Evolutionary conservation across 225 moss, liverwort and hornwort species (phyloP).

Genomic region (Straminergon stramineum): DNA sequence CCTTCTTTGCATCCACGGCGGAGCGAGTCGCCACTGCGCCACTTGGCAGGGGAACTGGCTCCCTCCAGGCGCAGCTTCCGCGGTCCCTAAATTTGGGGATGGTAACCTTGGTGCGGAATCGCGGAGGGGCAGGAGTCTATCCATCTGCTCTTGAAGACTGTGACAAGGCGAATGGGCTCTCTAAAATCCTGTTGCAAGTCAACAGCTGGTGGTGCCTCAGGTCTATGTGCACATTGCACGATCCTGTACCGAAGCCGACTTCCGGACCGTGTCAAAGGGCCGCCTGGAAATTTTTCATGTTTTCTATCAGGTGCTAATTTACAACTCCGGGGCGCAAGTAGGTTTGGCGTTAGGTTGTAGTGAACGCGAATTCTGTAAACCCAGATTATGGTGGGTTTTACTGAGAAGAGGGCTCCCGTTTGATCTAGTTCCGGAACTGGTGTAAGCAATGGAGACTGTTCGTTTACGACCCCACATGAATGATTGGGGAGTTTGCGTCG

Average conservation of each 20-base stretch:
- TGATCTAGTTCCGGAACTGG: neutral
- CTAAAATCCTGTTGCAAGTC: neutral
- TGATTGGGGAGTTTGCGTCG: neutral
- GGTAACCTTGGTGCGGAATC: neutral
- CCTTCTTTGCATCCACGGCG: neutral
- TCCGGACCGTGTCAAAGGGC: neutral
- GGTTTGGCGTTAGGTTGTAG: neutral
- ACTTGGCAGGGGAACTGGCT: neutral
- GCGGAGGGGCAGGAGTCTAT: neutral
- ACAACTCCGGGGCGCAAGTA: too few species aligned
- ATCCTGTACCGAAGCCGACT: neutral
- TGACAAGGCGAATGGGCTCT: neutral
- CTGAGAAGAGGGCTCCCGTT: neutral
- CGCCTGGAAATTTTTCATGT: neutral
- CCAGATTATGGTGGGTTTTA: neutral
- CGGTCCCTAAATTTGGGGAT: neutral
- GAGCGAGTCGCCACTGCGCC: neutral
- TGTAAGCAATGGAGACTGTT: neutral
- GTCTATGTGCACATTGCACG: neutral
- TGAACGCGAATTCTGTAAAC: too few species aligned
- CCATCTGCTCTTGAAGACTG: neutral
- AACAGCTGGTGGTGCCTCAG: neutral
- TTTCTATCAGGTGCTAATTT: neutral
- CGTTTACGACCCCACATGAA: neutral
- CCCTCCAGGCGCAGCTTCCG: neutral